phyloP scores from a whole-genome alignment of 768 basidiomycete genomes.

The Termitomyces sp. region DNA sequence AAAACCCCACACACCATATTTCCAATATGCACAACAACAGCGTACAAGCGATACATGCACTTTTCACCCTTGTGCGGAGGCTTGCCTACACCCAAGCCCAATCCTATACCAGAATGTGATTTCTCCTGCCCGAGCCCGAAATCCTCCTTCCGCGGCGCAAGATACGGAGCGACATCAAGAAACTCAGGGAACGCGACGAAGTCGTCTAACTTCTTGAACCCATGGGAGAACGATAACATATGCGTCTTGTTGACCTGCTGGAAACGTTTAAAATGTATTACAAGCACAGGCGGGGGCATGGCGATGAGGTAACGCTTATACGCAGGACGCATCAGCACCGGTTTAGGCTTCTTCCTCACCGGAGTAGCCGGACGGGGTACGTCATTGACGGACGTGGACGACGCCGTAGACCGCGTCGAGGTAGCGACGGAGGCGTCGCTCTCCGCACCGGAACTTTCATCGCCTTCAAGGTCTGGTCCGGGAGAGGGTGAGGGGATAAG shows the following conservation, averaged over 20 bases:
- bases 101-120: conserved; percentile 20
- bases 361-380: not conserved
- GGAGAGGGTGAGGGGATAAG: not conserved
- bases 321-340: conserved; percentile 76
- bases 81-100: not conserved
- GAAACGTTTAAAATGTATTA: conserved; percentile 93
- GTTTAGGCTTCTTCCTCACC: conserved; percentile 33
- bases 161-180: conserved; percentile 81
- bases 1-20: conserved; percentile 66
- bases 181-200: conserved; percentile 87
- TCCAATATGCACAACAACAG: conserved; percentile 84
- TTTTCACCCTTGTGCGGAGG: conserved; percentile 21
- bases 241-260: conserved; percentile 74
- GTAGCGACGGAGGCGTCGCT: conserved; percentile 36
- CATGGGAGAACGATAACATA: conserved; percentile 59
- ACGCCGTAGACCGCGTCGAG: conserved; percentile 14
- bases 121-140: conserved; percentile 46
- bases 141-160: conserved; percentile 78
- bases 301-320: conserved; percentile 95
- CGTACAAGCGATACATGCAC: conserved; percentile 70
- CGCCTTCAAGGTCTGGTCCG: conserved; percentile 19
- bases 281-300: conserved; percentile 80
- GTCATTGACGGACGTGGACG: conserved; percentile 9
- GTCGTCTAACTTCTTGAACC: conserved; percentile 89
- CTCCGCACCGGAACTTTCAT: conserved; percentile 40